These are phyloP conservation scores for Saksenaea vasiformis DNA, from an alignment of 371 early-diverging fungal species.

Conservation along the genomic window DNA sequence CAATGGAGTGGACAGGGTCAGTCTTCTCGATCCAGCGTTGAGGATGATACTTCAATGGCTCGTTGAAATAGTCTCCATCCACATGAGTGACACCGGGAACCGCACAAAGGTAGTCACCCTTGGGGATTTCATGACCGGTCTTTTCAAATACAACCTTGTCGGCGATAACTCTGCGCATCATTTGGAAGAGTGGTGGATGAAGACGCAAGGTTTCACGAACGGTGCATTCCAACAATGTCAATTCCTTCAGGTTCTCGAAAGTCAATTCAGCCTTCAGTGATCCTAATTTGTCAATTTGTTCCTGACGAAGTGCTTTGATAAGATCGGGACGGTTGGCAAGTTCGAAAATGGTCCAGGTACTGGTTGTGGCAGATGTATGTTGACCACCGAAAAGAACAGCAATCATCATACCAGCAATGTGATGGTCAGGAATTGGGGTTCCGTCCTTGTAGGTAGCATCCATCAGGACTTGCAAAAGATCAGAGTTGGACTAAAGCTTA, in stretches of 20 bases:
- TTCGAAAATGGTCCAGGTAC: slow-evolving; percentile 89
- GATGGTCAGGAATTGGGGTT: slow-evolving; percentile 70
- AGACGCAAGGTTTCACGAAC: slow-evolving; percentile 93
- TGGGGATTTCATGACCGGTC: slow-evolving; percentile 84
- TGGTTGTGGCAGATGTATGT: slow-evolving; percentile 93
- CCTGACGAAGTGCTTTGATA: slow-evolving; percentile 59
- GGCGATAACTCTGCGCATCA: slow-evolving; percentile 89
- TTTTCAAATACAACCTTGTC: slow-evolving; percentile 62
- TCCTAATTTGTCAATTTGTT: slow-evolving; percentile 65
- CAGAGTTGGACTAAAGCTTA: slow-evolving; percentile 40
- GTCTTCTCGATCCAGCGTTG: slow-evolving; percentile 70
- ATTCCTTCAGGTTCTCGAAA: slow-evolving; percentile 79
- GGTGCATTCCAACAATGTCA: slow-evolving; percentile 77
- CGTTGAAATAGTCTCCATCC: slow-evolving; percentile 76
- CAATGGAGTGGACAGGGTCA: slow-evolving; percentile 50
- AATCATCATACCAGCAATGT: slow-evolving; percentile 94
- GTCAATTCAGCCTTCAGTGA: slow-evolving; percentile 59
- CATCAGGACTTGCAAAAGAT: slow-evolving; percentile 87
- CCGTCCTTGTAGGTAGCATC: slow-evolving; percentile 89
- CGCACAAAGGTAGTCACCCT: slow-evolving; percentile 86
- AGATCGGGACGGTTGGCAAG: slow-evolving; percentile 80
- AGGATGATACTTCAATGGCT: slow-evolving; percentile 81
- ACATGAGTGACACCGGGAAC: slow-evolving; percentile 84
- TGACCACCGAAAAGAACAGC: slow-evolving; percentile 96
- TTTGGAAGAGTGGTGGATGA: slow-evolving; percentile 90